A percentile compares a stretch with the other conserved stretches of the same genome.
Conservation (phyloP, 2,329 filamentous ascomycete species). For the Cercospora janseana region DNA sequence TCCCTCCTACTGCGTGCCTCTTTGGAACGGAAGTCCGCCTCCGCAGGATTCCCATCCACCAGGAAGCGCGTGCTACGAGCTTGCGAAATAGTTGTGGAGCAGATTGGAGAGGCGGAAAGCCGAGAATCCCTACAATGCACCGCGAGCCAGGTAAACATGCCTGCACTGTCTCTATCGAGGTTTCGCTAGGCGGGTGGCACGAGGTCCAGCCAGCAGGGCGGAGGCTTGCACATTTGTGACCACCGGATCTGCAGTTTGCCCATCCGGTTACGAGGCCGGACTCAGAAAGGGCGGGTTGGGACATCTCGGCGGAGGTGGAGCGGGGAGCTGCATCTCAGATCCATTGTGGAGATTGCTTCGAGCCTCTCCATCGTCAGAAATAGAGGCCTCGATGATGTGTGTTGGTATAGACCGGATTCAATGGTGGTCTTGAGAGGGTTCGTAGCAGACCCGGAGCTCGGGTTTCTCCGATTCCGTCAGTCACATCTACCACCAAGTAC, state of each 20-base stretch:
- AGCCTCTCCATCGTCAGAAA: no score
- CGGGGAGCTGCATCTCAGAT: no score
- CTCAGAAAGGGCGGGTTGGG: not conserved
- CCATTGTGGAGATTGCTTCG: no score
- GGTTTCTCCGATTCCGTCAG: no score
- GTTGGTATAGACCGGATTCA: no score
- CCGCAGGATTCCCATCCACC: not conserved
- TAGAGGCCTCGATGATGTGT: no score
- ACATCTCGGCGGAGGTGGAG: no score
- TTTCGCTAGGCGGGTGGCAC: not conserved
- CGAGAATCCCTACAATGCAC: not conserved
- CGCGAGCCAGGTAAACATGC: not conserved
- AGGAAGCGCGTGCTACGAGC: constrained; percentile 6
- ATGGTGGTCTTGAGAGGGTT: no score
- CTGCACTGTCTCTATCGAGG: not conserved
- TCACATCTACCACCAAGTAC: no score
- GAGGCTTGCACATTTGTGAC: constrained; percentile 5
- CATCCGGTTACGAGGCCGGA: constrained; percentile 1
- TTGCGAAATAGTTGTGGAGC: not conserved
- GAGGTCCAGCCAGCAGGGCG: not conserved
- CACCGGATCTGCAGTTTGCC: constrained; percentile 3
- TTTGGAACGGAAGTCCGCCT: not conserved
- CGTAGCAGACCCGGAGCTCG: no score
- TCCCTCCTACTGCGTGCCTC: not conserved
- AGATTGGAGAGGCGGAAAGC: not conserved